These are phyloP conservation scores for Barnettozyma pratensis DNA, from an alignment of 805 yeast genomes.

Conservation along the genomic window DNA sequence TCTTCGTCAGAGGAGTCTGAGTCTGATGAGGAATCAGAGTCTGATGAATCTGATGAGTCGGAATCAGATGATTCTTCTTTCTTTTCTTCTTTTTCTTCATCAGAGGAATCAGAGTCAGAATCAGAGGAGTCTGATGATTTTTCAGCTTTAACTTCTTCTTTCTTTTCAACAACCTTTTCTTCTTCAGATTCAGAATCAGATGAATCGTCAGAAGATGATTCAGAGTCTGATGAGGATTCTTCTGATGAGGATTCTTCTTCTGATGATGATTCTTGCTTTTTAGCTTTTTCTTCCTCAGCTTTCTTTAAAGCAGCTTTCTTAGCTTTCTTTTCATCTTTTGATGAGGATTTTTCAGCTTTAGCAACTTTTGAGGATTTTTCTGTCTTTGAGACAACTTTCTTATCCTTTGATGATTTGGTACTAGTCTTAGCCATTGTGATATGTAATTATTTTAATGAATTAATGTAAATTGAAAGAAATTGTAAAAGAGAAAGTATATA, in stretches of 20 bases:
- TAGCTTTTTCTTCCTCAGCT: slow-evolving; percentile 18
- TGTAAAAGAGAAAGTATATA: neutral
- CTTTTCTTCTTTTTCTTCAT: slow-evolving; percentile 5
- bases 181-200: slow-evolving; percentile 8
- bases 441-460: neutral
- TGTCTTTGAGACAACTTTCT: slow-evolving; percentile 21
- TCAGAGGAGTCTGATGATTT: slow-evolving; percentile 10
- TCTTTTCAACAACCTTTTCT: neutral
- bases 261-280: slow-evolving; percentile 25
- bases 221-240: slow-evolving; percentile 22
- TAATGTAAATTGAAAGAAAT: no score
- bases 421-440: slow-evolving; percentile 20
- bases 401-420: slow-evolving; percentile 12
- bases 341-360: slow-evolving; percentile 23
- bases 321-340: slow-evolving; percentile 25
- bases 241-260: slow-evolving; percentile 13
- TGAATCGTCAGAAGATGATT: slow-evolving; percentile 16
- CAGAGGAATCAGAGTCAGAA: slow-evolving; percentile 11
- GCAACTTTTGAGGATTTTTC: slow-evolving; percentile 22
- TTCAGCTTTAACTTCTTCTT: neutral
- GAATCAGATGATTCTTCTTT: slow-evolving; percentile 14
- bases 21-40: slow-evolving; percentile 14
- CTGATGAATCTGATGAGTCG: slow-evolving; percentile 24
- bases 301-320: slow-evolving; percentile 12
- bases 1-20: slow-evolving; percentile 25